These are phyloP conservation scores for Juglanconis oblonga DNA, from an alignment of 2,329 filamentous ascomycete genomes.

Conservation along the genomic window DNA sequence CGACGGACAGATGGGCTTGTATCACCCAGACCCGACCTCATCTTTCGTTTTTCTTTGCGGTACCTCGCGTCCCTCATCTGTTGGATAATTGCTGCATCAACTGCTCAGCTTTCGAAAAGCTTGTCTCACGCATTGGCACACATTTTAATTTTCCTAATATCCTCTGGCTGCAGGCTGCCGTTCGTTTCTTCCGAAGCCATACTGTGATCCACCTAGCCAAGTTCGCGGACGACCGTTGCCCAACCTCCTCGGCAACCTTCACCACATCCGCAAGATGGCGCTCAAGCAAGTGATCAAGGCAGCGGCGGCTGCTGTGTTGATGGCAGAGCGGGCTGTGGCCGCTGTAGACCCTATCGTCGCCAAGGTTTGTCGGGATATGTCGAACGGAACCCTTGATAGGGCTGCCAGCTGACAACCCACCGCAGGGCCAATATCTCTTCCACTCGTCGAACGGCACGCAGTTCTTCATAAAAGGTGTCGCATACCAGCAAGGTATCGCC, in stretches of 20 bases:
- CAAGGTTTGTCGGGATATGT: not conserved
- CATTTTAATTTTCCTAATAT: not conserved
- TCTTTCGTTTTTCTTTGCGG: not conserved
- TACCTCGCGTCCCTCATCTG: not conserved
- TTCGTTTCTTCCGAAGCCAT: not conserved
- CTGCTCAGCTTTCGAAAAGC: not conserved
- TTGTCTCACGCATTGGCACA: not conserved
- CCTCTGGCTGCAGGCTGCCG: not conserved
- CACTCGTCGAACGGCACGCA: slow-evolving; percentile 63
- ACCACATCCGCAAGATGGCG: not conserved
- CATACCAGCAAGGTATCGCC: slow-evolving; percentile 79
- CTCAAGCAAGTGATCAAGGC: not conserved
- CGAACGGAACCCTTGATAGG: not conserved
- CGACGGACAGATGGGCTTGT: not conserved
- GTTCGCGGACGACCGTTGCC: not conserved
- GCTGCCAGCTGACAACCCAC: not conserved
- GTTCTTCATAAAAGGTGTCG: slow-evolving; percentile 84
- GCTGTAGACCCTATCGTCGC: slow-evolving; percentile 3
- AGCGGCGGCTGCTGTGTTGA: not conserved
- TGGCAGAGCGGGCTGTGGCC: not conserved
- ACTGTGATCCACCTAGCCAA: too few relatives aligned
- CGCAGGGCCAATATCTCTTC: slow-evolving; percentile 59
- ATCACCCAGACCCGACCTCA: not conserved
- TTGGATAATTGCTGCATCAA: not conserved
- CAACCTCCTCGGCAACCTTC: not conserved